Conservation (phyloP, 208 protist genomes). For the Trypanosoma mega region DNA sequence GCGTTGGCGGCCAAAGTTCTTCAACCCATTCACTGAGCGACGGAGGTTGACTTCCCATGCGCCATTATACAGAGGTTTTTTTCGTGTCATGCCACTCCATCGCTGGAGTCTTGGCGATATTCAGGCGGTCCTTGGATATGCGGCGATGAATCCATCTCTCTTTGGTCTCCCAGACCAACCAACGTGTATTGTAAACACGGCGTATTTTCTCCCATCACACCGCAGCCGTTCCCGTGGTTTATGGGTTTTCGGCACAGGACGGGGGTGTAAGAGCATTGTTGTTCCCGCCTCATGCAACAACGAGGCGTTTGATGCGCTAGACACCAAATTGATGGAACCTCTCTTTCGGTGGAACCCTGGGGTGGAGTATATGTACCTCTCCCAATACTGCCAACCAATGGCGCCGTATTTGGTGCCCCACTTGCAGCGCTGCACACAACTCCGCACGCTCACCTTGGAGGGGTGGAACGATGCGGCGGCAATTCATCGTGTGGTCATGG, state of each 20-base stretch:
- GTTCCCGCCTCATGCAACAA: constrained; percentile 75
- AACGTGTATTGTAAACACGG: constrained; percentile 88
- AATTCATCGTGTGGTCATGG: constrained; percentile 84
- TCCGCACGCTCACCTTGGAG: constrained; percentile 73
- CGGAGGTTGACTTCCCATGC: constrained; percentile 36
- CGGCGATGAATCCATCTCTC: constrained; percentile 72
- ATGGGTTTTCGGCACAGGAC: constrained; percentile 80
- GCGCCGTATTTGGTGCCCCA: constrained; percentile 55
- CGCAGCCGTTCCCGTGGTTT: constrained; percentile 68
- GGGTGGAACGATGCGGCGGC: constrained; percentile 87
- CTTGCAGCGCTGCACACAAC: constrained; percentile 59
- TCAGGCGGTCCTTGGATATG: constrained; percentile 71
- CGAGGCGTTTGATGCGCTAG: constrained; percentile 72
- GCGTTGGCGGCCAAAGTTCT: constrained; percentile 75
- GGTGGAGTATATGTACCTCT: constrained; percentile 86
- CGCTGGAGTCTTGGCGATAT: constrained; percentile 74
- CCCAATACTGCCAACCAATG: constrained; percentile 82
- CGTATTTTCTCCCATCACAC: constrained; percentile 80
- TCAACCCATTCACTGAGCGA: constrained; percentile 83
- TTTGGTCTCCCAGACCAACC: constrained; percentile 84
- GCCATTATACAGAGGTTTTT: constrained; percentile 80
- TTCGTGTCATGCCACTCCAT: constrained; percentile 81
- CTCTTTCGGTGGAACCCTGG: constrained; percentile 88
- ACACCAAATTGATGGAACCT: constrained; percentile 77
- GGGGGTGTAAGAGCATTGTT: constrained; percentile 84